These are phyloP conservation scores for Apiospora sp. DNA, from an alignment of 2,329 filamentous ascomycete species.

Conservation along the genomic window DNA sequence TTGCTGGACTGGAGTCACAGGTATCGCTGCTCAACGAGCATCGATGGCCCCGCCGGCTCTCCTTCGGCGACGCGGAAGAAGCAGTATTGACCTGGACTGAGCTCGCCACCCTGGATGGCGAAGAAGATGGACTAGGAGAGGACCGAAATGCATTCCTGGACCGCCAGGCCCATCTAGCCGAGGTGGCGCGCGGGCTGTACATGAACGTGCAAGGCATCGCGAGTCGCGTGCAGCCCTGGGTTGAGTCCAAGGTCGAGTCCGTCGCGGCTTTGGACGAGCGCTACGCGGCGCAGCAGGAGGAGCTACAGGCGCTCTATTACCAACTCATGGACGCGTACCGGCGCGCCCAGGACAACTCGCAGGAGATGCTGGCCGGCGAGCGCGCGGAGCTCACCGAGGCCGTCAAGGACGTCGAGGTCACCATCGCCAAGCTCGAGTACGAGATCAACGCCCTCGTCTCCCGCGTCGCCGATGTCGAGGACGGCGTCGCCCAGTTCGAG, in stretches of 20 bases:
- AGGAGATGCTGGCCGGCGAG: constrained; percentile 75
- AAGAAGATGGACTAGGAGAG: constrained; percentile 39
- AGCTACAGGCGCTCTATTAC: constrained; percentile 72
- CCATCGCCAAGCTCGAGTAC: constrained; percentile 89
- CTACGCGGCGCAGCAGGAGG: constrained; percentile 69
- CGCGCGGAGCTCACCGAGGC: constrained; percentile 72
- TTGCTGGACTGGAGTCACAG: constrained; percentile 47
- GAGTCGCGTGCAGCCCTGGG: constrained; percentile 66
- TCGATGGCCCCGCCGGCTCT: constrained; percentile 75
- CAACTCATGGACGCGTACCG: constrained; percentile 76
- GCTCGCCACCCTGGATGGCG: constrained; percentile 52
- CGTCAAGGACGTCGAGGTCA: constrained; percentile 79
- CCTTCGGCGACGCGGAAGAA: constrained; percentile 78
- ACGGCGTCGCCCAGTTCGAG: constrained; percentile 81
- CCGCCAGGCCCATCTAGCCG: constrained; percentile 45
- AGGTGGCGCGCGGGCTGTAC: constrained; percentile 65
- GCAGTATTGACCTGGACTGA: constrained; percentile 74
- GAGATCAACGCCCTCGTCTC: constrained; percentile 83
- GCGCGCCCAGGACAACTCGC: constrained; percentile 69
- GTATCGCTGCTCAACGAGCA: constrained; percentile 57
- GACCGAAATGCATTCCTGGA: constrained; percentile 26
- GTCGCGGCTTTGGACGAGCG: constrained; percentile 68
- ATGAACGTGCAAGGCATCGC: constrained; percentile 60
- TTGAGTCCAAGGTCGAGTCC: constrained; percentile 60
- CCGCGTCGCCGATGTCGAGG: constrained; percentile 87